Evolutionary conservation across 352 stramenopile genomes (phyloP).

Genomic region (Pythium apleroticum): DNA sequence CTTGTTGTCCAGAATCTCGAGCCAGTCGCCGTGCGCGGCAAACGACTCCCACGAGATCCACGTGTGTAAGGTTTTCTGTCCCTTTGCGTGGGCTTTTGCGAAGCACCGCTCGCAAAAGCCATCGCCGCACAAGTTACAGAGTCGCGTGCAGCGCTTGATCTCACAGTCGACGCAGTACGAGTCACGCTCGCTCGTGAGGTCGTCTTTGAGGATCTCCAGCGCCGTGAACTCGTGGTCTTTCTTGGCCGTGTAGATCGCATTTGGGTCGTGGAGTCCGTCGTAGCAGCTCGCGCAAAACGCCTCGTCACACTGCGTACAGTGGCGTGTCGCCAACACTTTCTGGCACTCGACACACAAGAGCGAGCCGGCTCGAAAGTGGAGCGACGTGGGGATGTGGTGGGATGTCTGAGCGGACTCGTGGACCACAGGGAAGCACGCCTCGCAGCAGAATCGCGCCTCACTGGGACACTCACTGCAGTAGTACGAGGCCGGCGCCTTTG

Average conservation of each 20-base stretch:
- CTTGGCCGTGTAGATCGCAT: constrained; percentile 23
- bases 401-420: constrained; percentile 50
- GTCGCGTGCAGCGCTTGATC: constrained; percentile 33
- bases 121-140: constrained; percentile 83
- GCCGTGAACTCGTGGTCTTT: constrained; percentile 37
- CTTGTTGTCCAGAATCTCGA: constrained; percentile 67
- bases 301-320: constrained; percentile 65
- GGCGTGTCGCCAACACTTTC: constrained; percentile 34
- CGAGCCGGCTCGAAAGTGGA: constrained; percentile 57
- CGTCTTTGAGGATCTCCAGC: constrained; percentile 59
- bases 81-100: constrained; percentile 43
- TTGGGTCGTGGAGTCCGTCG: constrained; percentile 32
- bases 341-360: constrained; percentile 59
- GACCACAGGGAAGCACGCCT: constrained; percentile 46
- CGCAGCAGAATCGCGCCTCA: constrained; percentile 24
- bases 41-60: constrained; percentile 58
- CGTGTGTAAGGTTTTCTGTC: constrained; percentile 62
- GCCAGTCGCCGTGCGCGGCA: constrained; percentile 59
- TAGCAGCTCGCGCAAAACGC: constrained; percentile 62
- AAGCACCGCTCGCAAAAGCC: constrained; percentile 75
- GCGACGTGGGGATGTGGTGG: constrained; percentile 38
- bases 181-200: constrained; percentile 50
- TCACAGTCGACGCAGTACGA: constrained; percentile 74
- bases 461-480: constrained; percentile 37
- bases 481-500: constrained; percentile 32